Percentiles rank a stretch among this genome's conserved stretches.
Conservation (phyloP, 1,139 yeast species). For the Komagataea norvegica region DNA sequence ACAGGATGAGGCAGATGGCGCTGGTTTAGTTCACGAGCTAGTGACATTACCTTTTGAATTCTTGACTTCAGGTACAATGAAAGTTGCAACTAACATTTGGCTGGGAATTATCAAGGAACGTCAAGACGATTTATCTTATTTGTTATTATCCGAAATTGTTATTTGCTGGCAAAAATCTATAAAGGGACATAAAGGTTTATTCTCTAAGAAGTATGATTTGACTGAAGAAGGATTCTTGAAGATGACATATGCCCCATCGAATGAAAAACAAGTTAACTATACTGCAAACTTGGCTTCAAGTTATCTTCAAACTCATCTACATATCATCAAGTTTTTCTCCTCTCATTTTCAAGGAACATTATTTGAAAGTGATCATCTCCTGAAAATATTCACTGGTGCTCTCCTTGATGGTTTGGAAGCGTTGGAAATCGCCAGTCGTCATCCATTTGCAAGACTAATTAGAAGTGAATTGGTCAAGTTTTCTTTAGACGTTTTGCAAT, state of each 20-base stretch:
- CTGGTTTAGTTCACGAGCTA: constrained; percentile 50
- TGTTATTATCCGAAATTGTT: constrained; percentile 65
- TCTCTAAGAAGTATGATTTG: constrained; percentile 55
- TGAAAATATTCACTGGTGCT: constrained; percentile 65
- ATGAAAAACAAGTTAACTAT: constrained; percentile 54
- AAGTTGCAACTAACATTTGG: constrained; percentile 75
- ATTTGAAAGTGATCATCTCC: constrained; percentile 66
- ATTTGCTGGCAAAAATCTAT: constrained; percentile 63
- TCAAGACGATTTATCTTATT: constrained; percentile 47
- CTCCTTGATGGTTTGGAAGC: constrained; percentile 55
- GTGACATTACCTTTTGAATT: constrained; percentile 69
- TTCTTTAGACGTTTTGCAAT: constrained; percentile 59
- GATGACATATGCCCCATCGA: constrained; percentile 91
- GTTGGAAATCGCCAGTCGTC: constrained; percentile 59
- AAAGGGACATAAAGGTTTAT: constrained; percentile 58
- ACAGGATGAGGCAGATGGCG: constrained; percentile 36
- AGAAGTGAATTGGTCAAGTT: constrained; percentile 73
- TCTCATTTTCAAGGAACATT: constrained; percentile 83
- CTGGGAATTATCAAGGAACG: constrained; percentile 71
- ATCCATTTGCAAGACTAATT: constrained; percentile 72
- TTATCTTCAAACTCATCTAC: constrained; percentile 68
- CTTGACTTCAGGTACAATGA: constrained; percentile 59
- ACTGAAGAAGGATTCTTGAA: constrained; percentile 56
- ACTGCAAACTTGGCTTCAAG: constrained; percentile 45
- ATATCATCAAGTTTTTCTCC: constrained; percentile 61